Evolutionary conservation across 768 basidiomycete species (phyloP), one percentile per base, ranked within the genome.

Genomic region (Hebeloma cylindrosporum): DNA sequence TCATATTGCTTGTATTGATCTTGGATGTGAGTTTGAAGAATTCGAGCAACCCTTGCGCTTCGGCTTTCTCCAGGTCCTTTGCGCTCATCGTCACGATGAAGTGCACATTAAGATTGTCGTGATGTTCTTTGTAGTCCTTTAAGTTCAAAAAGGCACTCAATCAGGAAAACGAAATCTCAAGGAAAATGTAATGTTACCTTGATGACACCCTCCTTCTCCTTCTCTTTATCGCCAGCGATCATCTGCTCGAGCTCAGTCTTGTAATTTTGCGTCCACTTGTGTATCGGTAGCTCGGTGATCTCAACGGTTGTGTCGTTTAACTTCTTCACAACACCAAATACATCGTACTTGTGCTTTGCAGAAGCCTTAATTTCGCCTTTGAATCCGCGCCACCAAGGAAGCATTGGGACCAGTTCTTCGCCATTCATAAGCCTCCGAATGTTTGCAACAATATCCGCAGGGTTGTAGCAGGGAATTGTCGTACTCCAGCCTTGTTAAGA

Each of bases 341-440:
- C 83, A 25, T 88, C 87, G 61, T 86, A 93, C 66, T 88, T 95
- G 73, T 93, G 82, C 54, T 93, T 93, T 25, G 77, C 78, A 25
- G 79, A 75, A 50, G 79, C 78, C 68, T 82, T 91, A 67, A 98
- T 87, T 27, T 84, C 76, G 29, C 94, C 94, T 59, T 84, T 82
- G 69, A 94, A 98, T 21, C 95, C 94, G 40, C 93, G 83, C 88
- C 91, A 98, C 96, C 96, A 99, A 2, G 96, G 96, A 8, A 78
- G 71, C 90, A 99, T 98, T 0, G 83, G 77, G 10, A 83, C 80
- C 52, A 85, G 60, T 51, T 91, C 89, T 67, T 96, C 88, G 30
- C 79, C 86, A 2, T 75, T 74, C 89, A 98, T 94, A 52, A 93
- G 68, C 5, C 88, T 76, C 10, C 88, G 83, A 25, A 99, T 67